phyloP scores from a whole-genome alignment of 768 basidiomycete species.

The Podaxis sp. region DNA sequence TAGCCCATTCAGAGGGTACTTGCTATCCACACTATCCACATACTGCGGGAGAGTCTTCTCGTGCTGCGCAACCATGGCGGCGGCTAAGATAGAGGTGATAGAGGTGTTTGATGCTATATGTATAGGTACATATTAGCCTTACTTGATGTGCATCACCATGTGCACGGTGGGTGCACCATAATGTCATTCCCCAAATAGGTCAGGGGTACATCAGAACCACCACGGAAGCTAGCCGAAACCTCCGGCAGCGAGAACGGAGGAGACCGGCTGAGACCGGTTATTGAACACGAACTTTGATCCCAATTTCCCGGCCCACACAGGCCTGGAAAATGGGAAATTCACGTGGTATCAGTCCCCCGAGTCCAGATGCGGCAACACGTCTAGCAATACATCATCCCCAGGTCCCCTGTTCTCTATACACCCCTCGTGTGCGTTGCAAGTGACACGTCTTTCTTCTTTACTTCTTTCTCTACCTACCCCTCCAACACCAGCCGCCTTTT shows the following conservation, averaged over 20 bases:
- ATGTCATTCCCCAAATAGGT: too few relatives aligned
- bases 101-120: neutral
- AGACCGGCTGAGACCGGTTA: neutral
- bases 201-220: too few relatives aligned
- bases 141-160: neutral
- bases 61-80: neutral
- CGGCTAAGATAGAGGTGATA: neutral
- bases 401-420: neutral
- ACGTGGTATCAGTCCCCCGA: neutral
- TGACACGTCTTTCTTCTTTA: neutral
- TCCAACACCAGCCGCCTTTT: neutral
- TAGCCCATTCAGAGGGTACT: neutral
- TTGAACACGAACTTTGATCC: neutral
- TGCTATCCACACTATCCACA: neutral
- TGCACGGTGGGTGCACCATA: too few relatives aligned
- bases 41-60: conserved; percentile 6
- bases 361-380: neutral
- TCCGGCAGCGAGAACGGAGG: neutral
- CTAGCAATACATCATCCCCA: neutral
- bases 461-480: neutral
- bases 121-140: neutral
- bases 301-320: neutral
- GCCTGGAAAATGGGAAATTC: neutral
- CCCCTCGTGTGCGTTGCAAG: neutral
- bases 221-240: neutral